phyloP scores from a whole-genome alignment of 805 yeast genomes.

The Torulaspora maleeae region DNA sequence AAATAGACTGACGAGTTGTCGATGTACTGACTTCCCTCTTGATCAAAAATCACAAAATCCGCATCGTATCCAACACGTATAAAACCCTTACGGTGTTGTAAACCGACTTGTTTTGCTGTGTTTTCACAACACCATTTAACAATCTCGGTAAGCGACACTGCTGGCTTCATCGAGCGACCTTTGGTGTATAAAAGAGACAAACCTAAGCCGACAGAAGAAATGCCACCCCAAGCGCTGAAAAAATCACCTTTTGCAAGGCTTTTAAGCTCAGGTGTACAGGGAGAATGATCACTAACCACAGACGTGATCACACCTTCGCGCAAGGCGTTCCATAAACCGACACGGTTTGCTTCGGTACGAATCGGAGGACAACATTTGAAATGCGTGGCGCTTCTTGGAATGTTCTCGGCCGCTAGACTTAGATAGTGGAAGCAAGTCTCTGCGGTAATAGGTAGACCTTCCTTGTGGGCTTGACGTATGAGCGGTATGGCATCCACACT shows the following conservation, averaged over 20 bases:
- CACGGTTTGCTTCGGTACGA: slow-evolving; percentile 66
- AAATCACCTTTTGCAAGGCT: slow-evolving; percentile 80
- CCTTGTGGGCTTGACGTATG: slow-evolving; percentile 56
- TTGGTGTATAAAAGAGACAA: slow-evolving; percentile 77
- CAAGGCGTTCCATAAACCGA: slow-evolving; percentile 74
- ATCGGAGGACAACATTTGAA: slow-evolving; percentile 96
- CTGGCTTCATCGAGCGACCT: slow-evolving; percentile 48
- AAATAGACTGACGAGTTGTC: slow-evolving; percentile 56
- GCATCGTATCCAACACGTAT: slow-evolving; percentile 79
- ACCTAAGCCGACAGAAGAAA: slow-evolving; percentile 88
- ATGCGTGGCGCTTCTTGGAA: slow-evolving; percentile 72
- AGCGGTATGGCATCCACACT: slow-evolving; percentile 78
- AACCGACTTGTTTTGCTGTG: slow-evolving; percentile 83
- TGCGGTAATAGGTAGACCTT: slow-evolving; percentile 63
- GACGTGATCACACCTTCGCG: slow-evolving; percentile 62
- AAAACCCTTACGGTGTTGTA: slow-evolving; percentile 65
- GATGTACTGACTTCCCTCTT: slow-evolving; percentile 46
- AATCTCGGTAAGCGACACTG: slow-evolving; percentile 55
- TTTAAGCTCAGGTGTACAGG: slow-evolving; percentile 89
- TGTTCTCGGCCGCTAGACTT: slow-evolving; percentile 69
- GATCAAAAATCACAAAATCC: slow-evolving; percentile 79
- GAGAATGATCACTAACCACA: slow-evolving; percentile 93
- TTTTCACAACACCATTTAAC: slow-evolving; percentile 75
- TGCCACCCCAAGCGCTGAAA: slow-evolving; percentile 95
- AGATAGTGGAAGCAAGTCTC: slow-evolving; percentile 95